Percentiles rank a stretch among this genome's conserved stretches.
Evolutionary conservation across 352 stramenopile species (phyloP).

Genomic region (Phytophthora multivora): DNA sequence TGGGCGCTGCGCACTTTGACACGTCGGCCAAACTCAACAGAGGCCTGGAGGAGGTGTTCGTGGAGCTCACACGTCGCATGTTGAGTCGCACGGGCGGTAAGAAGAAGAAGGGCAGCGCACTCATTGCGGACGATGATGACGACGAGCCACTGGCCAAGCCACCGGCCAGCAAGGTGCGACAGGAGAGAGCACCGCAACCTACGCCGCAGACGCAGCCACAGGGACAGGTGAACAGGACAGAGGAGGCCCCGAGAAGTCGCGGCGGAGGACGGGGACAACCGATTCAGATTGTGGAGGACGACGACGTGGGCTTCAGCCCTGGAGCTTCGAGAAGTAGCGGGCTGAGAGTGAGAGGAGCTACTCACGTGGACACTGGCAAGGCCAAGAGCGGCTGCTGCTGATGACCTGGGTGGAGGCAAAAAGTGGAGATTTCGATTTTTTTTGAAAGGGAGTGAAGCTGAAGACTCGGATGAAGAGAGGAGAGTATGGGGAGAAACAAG

Average conservation of each 20-base stretch:
- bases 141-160: slow-evolving; percentile 34
- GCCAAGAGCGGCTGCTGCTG: slow-evolving; percentile 66
- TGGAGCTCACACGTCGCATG: slow-evolving; percentile 89
- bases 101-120: slow-evolving; percentile 78
- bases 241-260: slow-evolving; percentile 40
- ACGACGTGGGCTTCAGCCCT: slow-evolving; percentile 37
- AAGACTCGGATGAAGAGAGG: slow-evolving; percentile 10
- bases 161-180: slow-evolving; percentile 24
- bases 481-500: slow-evolving; percentile 20
- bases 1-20: slow-evolving; percentile 89
- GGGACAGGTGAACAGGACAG: slow-evolving; percentile 32
- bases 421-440: slow-evolving; percentile 17
- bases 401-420: slow-evolving; percentile 10
- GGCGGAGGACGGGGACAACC: slow-evolving; percentile 54
- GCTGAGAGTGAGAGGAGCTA: slow-evolving; percentile 54
- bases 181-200: slow-evolving; percentile 9
- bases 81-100: slow-evolving; percentile 64
- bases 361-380: slow-evolving; percentile 53
- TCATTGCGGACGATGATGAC: slow-evolving; percentile 81
- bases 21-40: slow-evolving; percentile 93
- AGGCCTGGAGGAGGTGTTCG: slow-evolving; percentile 91
- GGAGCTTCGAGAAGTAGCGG: slow-evolving; percentile 40
- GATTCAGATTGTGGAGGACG: slow-evolving; percentile 70
- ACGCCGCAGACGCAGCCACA: slow-evolving; percentile 22
- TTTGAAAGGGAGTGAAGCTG: slow-evolving; percentile 18